Conservation (phyloP, 176 grass and related monocot genomes). For the Eragrostis curvula region DNA sequence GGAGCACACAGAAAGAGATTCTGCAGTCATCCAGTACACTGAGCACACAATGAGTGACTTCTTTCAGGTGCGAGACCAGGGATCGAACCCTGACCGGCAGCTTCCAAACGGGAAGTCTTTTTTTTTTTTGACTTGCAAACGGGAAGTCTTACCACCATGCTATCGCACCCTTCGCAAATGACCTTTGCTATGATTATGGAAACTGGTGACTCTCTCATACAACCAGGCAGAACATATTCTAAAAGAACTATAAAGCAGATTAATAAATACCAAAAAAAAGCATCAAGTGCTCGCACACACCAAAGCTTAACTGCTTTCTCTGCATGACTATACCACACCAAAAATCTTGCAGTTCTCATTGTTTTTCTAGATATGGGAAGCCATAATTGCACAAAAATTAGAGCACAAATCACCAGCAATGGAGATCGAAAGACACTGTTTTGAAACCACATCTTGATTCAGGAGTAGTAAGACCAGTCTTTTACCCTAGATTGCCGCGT, state of each 20-base stretch:
- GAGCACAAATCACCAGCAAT: not conserved
- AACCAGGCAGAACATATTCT: not conserved
- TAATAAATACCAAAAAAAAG: not conserved
- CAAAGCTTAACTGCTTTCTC: not conserved
- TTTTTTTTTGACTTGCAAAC: no score
- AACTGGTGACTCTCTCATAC: not conserved
- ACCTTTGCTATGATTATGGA: not conserved
- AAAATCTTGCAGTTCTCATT: no score
- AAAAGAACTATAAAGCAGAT: not conserved
- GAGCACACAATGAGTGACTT: no score
- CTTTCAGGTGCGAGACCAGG: no score
- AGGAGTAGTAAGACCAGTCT: slow-evolving; percentile 12
- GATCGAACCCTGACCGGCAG: no score
- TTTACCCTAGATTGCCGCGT: no score
- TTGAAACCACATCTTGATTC: not conserved
- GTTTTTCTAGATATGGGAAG: slow-evolving; percentile 9
- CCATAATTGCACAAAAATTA: not conserved
- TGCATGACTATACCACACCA: no score
- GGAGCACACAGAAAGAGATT: no score
- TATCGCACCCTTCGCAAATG: no score
- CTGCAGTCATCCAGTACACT: no score
- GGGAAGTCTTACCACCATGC: no score
- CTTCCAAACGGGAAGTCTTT: no score
- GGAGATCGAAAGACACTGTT: not conserved
- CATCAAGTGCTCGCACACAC: not conserved